A percentile compares a stretch with the other conserved stretches of the same genome.
These are phyloP conservation scores for Penicillium turbatum DNA, from an alignment of 495 filamentous ascomycete genomes.

Conservation along the genomic window DNA sequence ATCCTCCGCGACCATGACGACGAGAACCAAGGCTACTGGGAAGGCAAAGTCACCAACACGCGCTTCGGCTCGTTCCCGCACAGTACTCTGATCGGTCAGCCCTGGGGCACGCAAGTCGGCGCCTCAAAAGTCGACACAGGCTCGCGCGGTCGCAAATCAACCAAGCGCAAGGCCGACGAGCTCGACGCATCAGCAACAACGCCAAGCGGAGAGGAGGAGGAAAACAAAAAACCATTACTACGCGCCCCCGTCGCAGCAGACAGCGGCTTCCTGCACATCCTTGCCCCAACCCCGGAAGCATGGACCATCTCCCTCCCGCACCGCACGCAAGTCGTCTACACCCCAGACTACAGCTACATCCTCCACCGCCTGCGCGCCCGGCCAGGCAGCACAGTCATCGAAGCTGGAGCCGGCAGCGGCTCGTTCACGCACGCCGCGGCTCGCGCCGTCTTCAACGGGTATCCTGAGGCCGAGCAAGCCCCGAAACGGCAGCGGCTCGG, in stretches of 20 bases:
- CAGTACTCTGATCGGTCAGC: constrained; percentile 70
- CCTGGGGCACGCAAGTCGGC: constrained; percentile 87
- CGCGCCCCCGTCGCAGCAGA: constrained; percentile 53
- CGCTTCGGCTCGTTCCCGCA: constrained; percentile 95
- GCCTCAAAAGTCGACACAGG: constrained; percentile 90
- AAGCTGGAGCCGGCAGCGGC: constrained; percentile 91
- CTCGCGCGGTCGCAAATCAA: constrained; percentile 56
- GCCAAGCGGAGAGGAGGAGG: constrained; percentile 25
- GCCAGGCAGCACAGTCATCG: constrained; percentile 77
- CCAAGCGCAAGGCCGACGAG: constrained; percentile 54
- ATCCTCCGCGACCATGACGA: constrained; percentile 60
- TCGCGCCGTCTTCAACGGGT: constrained; percentile 83
- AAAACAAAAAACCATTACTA: constrained; percentile 22
- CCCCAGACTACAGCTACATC: constrained; percentile 94
- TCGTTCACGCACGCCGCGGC: constrained; percentile 91
- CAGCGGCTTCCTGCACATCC: constrained; percentile 84
- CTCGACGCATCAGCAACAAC: constrained; percentile 29
- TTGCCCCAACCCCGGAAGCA: constrained; percentile 86
- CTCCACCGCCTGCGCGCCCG: constrained; percentile 79
- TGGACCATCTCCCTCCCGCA: constrained; percentile 92
- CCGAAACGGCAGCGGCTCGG: constrained; percentile 46
- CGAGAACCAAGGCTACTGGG: constrained; percentile 64
- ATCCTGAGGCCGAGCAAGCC: constrained; percentile 41
- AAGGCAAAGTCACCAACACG: constrained; percentile 84
- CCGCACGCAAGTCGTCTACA: constrained; percentile 96